Evolutionary conservation across 1,284 basidiomycete species (phyloP).

Genomic region (Cutaneotrichosporon sp.): DNA sequence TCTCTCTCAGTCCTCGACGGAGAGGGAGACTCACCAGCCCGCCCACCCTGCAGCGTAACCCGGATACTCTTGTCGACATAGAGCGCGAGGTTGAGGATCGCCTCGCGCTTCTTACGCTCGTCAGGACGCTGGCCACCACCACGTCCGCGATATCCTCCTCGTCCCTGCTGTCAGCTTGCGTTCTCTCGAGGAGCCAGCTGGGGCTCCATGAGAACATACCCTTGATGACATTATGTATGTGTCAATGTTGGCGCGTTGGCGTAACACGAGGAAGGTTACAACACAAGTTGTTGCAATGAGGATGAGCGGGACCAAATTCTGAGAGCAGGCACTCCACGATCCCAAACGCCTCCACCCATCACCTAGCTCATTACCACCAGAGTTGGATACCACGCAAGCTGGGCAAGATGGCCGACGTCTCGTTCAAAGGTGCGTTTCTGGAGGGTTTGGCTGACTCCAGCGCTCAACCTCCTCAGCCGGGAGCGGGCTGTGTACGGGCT

Average conservation of each 20-base stretch:
- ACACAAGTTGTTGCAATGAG: not conserved
- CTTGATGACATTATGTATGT: slow-evolving; percentile 28
- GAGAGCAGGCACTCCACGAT: not conserved
- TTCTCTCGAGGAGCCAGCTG: not conserved
- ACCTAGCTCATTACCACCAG: too few species aligned
- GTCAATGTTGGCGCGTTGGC: not conserved
- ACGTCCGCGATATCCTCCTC: slow-evolving; percentile 35
- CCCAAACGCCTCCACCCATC: slow-evolving; percentile 4
- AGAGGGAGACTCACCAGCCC: slow-evolving; percentile 68
- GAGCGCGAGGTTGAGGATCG: slow-evolving; percentile 91
- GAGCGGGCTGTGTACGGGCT: slow-evolving; percentile 88
- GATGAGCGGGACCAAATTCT: slow-evolving; percentile 11
- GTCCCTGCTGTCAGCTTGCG: slow-evolving; percentile 19
- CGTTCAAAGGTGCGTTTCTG: slow-evolving; percentile 39
- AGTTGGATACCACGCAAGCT: too few species aligned
- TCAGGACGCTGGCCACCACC: slow-evolving; percentile 39
- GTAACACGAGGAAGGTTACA: slow-evolving; percentile 6
- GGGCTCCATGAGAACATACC: slow-evolving; percentile 1
- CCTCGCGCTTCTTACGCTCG: slow-evolving; percentile 89
- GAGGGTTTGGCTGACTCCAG: slow-evolving; percentile 26
- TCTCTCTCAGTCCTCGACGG: not conserved
- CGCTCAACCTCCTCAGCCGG: slow-evolving; percentile 61
- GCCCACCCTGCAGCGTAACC: slow-evolving; percentile 94
- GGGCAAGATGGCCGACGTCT: slow-evolving; percentile 30
- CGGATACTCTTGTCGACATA: slow-evolving; percentile 89